Base-by-base conservation (phyloP, 306 rosid genomes). In the Benincasa hispida region DNA sequence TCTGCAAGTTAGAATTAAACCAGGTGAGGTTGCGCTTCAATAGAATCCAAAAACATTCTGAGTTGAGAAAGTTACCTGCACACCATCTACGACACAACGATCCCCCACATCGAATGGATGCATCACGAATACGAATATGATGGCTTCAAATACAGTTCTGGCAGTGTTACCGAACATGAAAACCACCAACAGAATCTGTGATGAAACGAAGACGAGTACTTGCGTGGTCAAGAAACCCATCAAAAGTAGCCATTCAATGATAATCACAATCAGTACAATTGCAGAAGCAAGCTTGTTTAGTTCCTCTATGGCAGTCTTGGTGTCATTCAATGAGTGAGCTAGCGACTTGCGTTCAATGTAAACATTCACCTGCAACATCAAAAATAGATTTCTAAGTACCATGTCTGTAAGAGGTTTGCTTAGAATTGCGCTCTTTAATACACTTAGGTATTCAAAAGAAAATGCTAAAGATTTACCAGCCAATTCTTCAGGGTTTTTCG, bases 31-130 rank as follows among this genome's bases (percentile, higher is more conserved):
- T 53, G 76, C 5, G 76, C 5, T 82, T 58, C 37, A 25, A 21
- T 65, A 45, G 42, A 12, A 82, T 21, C 53, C 13, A 41, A 62
- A 18, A 30, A 0, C 11, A 50, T 35, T 48, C n/a, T 48, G 24
- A 30, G 74, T 35, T 63, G 53, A 41, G 76, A 45, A 47, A 53
- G 66, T 35, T 91, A 91, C 97, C 95, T 94, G 97, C 28, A 87
- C 87, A 45, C 95, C 97, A 59, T 91, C 98, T 22, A 94, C 82
- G 58, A 94, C 97, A 55, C 97, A 90, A 28, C 90, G 97, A 73
- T 94, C 97, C 18, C 98, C 96, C 15, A 94, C 93, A 54, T 94
- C 98, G 35, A 82, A 91, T 1, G 96, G 97, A 76, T 91, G 96
- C 97, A 87, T 90, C 80, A 90, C 95, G 42, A 91, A 94, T 54